Conservation (phyloP, 805 yeast genomes). For the Saccharomyces paradoxus region DNA sequence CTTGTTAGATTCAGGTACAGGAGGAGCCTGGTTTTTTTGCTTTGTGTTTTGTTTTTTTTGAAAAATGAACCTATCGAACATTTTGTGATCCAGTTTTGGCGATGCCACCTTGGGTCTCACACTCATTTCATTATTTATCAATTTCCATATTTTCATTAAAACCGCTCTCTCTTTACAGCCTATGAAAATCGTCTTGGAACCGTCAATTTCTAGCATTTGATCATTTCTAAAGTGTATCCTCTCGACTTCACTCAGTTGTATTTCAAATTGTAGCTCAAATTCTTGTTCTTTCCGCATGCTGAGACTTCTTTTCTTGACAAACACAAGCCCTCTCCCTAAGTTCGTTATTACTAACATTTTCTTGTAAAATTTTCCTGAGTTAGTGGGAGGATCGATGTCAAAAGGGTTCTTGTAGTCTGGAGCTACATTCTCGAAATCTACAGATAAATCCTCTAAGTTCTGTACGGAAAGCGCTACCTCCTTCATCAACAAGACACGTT, state of each 20-base stretch:
- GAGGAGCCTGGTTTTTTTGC: constrained; percentile 11
- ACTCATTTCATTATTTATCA: not conserved
- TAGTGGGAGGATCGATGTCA: not conserved
- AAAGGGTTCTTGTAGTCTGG: not conserved
- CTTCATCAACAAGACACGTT: constrained; percentile 52
- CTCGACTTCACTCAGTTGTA: not conserved
- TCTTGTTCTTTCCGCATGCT: not conserved
- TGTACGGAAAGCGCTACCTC: not conserved
- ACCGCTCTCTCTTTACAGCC: not conserved
- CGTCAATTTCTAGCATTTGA: not conserved
- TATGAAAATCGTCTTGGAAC: not conserved
- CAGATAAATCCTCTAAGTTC: not conserved
- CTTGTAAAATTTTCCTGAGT: constrained; percentile 33
- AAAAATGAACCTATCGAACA: not conserved
- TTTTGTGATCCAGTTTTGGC: not conserved
- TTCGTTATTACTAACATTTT: constrained; percentile 53
- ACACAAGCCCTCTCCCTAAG: constrained; percentile 54
- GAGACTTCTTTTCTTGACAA: constrained; percentile 33
- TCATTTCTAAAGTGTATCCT: not conserved
- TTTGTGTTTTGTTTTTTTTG: constrained; percentile 5
- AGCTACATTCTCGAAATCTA: not conserved
- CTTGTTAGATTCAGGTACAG: constrained; percentile 26
- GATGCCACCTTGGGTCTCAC: not conserved
- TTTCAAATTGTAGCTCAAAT: not conserved
- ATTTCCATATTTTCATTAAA: not conserved